Conservation (phyloP, 805 yeast species). For the Candida maesae region DNA sequence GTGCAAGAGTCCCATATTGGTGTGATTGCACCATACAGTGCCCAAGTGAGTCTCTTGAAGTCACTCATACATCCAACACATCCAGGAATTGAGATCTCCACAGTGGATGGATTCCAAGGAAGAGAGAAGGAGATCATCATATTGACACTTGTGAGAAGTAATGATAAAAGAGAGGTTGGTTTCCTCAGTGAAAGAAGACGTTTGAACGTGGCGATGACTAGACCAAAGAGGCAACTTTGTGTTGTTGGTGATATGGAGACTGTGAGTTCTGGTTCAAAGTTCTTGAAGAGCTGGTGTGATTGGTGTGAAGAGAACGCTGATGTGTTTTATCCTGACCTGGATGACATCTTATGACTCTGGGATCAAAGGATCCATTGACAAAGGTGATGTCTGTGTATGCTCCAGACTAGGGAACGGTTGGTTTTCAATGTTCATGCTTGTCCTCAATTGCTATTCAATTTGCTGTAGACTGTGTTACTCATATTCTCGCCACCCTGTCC, state of each 20-base stretch:
- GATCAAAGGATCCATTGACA: not conserved
- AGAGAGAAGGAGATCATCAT: constrained; percentile 88
- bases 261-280: constrained; percentile 38
- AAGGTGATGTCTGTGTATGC: no score
- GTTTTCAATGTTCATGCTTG: no score
- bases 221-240: constrained; percentile 82
- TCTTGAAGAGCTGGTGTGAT: constrained; percentile 60
- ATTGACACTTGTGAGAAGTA: constrained; percentile 78
- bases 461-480: no score
- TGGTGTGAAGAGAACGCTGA: constrained; percentile 69
- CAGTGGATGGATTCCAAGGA: constrained; percentile 97
- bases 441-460: no score
- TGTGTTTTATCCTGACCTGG: constrained; percentile 50
- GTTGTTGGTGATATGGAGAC: constrained; percentile 85
- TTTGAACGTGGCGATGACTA: constrained; percentile 88
- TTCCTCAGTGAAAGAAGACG: constrained; percentile 77
- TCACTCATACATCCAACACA: constrained; percentile 17
- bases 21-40: constrained; percentile 84
- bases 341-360: constrained; percentile 27
- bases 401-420: no score
- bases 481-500: no score
- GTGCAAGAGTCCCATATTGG: constrained; percentile 63
- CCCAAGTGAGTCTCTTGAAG: constrained; percentile 65
- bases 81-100: constrained; percentile 65
- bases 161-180: constrained; percentile 68